phyloP scores from a whole-genome alignment of 129 eudicot genomes.

The Chrysanthemum makinoi region DNA sequence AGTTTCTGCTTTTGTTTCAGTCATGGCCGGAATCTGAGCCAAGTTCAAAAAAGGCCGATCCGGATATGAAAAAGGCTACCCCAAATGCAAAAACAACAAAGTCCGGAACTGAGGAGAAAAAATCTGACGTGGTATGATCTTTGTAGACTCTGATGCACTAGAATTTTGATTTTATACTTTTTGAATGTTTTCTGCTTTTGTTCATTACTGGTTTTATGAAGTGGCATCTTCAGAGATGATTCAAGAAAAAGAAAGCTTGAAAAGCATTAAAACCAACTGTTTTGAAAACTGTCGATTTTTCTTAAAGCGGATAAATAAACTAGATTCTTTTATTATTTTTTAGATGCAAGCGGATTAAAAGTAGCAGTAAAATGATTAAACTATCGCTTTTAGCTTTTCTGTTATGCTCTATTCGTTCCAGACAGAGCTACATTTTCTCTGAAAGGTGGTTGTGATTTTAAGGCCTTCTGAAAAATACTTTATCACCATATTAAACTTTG shows the following conservation, averaged over 20 bases:
- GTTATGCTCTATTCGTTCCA: not conserved
- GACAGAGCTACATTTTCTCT: not conserved
- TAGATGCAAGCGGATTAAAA: no score
- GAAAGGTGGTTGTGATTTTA: not conserved
- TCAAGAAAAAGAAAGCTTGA: not conserved
- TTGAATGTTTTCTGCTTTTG: not conserved
- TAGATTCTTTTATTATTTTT: not conserved
- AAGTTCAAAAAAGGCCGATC: slow-evolving; percentile 45
- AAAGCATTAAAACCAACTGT: not conserved
- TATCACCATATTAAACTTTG: slow-evolving; percentile 3
- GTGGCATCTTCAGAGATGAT: not conserved
- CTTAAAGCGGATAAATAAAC: not conserved
- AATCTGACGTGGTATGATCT: slow-evolving; percentile 45
- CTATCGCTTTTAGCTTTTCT: not conserved
- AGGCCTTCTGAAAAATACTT: not conserved
- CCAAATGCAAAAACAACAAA: slow-evolving; percentile 45
- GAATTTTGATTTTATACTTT: slow-evolving; percentile 1
- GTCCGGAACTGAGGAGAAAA: slow-evolving; percentile 47
- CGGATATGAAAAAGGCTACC: slow-evolving; percentile 47
- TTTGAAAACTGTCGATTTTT: not conserved
- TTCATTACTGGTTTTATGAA: not conserved
- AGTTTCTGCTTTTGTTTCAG: slow-evolving; percentile 26
- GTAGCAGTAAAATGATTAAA: not conserved
- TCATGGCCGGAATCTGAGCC: slow-evolving; percentile 45
- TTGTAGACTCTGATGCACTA: not conserved